A percentile compares a stretch with the other conserved stretches of the same genome.
Evolutionary conservation across 2,329 filamentous ascomycete genomes (phyloP).

Genomic region (Pseudogymnoascus sp.): DNA sequence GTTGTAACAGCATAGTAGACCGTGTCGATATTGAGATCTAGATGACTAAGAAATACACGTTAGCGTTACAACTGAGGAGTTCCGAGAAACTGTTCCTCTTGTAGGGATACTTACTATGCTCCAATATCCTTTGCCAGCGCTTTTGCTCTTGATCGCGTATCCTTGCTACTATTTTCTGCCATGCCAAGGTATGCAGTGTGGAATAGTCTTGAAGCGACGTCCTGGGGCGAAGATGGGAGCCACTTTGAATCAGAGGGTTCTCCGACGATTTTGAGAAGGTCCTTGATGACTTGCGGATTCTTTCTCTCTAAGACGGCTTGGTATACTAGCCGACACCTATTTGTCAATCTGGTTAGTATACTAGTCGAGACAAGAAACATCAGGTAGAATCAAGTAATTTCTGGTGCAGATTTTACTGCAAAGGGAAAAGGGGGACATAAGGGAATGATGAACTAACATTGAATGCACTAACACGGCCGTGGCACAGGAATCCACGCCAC

Average conservation of each 20-base stretch:
- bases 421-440: not conserved
- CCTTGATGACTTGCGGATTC: constrained; percentile 41
- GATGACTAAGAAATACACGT: constrained; percentile 37
- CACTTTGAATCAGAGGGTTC: constrained; percentile 38
- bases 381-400: constrained; percentile 20
- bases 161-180: constrained; percentile 52
- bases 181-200: constrained; percentile 65
- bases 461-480: constrained; percentile 40
- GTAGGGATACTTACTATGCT: constrained; percentile 36
- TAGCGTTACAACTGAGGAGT: not conserved
- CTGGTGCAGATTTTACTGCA: not conserved
- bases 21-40: constrained; percentile 64
- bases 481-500: constrained; percentile 52
- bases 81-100: not conserved
- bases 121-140: constrained; percentile 55
- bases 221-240: constrained; percentile 36
- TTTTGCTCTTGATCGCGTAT: constrained; percentile 59
- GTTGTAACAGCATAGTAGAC: constrained; percentile 51
- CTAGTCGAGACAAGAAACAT: constrained; percentile 30
- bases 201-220: constrained; percentile 50
- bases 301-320: constrained; percentile 42
- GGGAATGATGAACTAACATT: constrained; percentile 23
- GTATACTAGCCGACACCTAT: constrained; percentile 43
- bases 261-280: constrained; percentile 43
- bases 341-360: not conserved